Base-by-base conservation (phyloP, 257 asterid genomes). In the Petunia secreta region DNA sequence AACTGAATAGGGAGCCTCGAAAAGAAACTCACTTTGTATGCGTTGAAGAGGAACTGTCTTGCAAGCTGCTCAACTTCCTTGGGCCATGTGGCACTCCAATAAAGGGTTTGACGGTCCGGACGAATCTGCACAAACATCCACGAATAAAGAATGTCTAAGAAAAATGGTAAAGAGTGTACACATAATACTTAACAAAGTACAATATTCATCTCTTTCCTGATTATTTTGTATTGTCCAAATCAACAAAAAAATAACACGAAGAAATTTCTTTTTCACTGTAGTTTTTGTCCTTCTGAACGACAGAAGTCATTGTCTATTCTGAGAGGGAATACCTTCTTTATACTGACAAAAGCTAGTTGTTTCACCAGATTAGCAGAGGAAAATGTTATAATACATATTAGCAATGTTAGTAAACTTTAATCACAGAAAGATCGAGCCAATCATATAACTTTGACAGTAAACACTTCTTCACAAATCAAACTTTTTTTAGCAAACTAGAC, bases 51-150 rank as follows among this genome's bases (percentile, higher is more conserved):
- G 83, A 82, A 93, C 43, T 91, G 89, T 41, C 97, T 84, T 4
- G 99, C 98, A 86, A 95, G 98, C 78, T 90, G 97, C 80, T 95
- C 99, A 63, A 95, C 99, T 85, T 95, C 99, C 92, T 92, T 95
- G 48, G 99, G 99, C 99, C 99, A 95, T 39, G 99, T 95, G 64
- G 99, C 99, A 90, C 99, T 95, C 99, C 99, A 95, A 85, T 95
- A 95, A 81, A 95, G 87, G 48, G 99, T 95, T 83, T 95, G 99
- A 82, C 98, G 99, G 82, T 95, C 99, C 10, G 99, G 97, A 65
- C 99, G 97, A 73, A 95, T 95, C 99, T 95, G 91, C 85, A 87
- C 40, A 83, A 58, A 11, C 71, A 75, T 43, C 75, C 57, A 63
- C 76, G 74, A 58, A 63, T 80, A 39, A 66, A 74, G 85, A 82